Conservation (phyloP, 116 monocot species). For the Papilionanthe hybrid region DNA sequence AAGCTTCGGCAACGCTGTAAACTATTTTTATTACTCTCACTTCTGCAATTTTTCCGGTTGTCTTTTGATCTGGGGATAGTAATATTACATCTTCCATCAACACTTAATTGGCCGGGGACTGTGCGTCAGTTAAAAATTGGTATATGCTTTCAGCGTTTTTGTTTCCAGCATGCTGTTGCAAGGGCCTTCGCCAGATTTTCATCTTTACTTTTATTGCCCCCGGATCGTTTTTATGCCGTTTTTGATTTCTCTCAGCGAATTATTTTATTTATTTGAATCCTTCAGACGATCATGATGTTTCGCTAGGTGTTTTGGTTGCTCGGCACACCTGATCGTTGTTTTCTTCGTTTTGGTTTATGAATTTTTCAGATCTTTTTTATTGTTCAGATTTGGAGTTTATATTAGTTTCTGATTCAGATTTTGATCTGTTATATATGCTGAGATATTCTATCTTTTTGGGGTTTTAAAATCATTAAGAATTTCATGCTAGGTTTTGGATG, state of each 20-base stretch:
- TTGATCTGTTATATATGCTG: background rate
- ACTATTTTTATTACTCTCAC: background rate
- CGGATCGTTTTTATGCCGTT: background rate
- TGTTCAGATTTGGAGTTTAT: background rate
- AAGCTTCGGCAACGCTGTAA: background rate
- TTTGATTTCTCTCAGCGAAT: background rate
- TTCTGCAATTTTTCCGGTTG: background rate
- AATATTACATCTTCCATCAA: background rate
- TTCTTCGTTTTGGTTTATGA: background rate
- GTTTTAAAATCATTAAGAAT: background rate
- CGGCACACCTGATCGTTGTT: background rate
- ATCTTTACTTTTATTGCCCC: background rate
- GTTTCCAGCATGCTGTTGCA: background rate
- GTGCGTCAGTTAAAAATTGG: background rate
- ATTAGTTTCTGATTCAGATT: background rate
- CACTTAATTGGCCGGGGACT: background rate
- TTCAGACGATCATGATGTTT: no score
- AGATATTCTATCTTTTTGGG: background rate
- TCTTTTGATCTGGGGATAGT: background rate
- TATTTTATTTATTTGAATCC: no score
- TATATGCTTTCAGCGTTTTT: background rate
- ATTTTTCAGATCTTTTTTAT: background rate
- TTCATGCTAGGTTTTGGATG: background rate
- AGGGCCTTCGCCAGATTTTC: background rate
- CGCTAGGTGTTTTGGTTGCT: background rate